Base-by-base conservation (phyloP, 2,329 filamentous ascomycete species). In the Penicillium sclerotigenum region DNA sequence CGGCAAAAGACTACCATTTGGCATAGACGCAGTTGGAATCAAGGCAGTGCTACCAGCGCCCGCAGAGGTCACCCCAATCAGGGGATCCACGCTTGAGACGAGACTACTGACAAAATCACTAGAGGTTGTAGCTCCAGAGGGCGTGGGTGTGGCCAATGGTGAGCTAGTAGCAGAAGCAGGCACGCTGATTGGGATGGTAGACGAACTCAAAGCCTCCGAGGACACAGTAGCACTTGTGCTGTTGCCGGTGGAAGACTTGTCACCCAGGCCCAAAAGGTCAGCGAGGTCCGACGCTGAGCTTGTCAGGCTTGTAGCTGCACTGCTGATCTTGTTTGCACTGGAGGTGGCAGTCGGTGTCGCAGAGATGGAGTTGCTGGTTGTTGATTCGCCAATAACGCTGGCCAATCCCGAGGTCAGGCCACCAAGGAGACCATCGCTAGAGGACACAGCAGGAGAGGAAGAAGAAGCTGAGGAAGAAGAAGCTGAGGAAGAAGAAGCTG, bases 131-230 rank as follows among this genome's bases (percentile, higher is more conserved):
- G 37, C 20, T 40, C n/a, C 34, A 16, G 37, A 11, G n/a, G 57
- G 33, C 11, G 57, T 57, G n/a, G 53, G 7, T 5, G 37, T 47
- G 10, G 55, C 14, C 9, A 46, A 40, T 3, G 22, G 20, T n/a
- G 37, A 36, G 26, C 58, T 57, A 1, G 62, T 64, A 33, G 55
- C 29, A 16, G 60, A 55, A 33, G 56, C 56, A 31, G 68, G 67
- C 47, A 70, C 60, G 47, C 65, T 71, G 31, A 68, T 58, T n/a
- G 67, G 55, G 14, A 70, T 66, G 8, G 62, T 67, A 22, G 67
- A 56, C 29, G 59, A 51, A 18, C 57, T 38, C 14, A 14, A 47
- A 29, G 53, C 22, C n/a, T 36, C 36, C 28, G 36, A 41, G n/a
- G 50, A 48, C 11, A 43, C 10, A 18, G 46, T 36, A 28, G 36